Percentiles rank a stretch among this genome's conserved stretches.
phyloP scores from a whole-genome alignment of 768 basidiomycete species.

The Botryobasidium botryosum region DNA sequence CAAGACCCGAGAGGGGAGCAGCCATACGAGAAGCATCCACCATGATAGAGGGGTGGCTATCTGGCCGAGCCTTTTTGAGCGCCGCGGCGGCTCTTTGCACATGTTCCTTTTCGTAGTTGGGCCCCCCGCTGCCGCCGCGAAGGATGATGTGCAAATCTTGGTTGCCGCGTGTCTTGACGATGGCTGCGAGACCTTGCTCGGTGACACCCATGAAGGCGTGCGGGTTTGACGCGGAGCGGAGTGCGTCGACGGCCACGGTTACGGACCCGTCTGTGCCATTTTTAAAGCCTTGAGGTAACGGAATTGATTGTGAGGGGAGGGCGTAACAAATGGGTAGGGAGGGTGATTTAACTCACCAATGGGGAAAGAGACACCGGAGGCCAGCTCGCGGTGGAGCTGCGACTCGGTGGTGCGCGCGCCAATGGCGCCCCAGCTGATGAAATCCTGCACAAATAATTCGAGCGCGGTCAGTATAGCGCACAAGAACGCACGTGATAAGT shows the following conservation, averaged over 20 bases:
- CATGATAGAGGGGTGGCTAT: slow-evolving; percentile 55
- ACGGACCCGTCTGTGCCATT: slow-evolving; percentile 93
- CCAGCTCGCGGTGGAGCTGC: slow-evolving; percentile 92
- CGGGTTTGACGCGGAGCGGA: slow-evolving; percentile 79
- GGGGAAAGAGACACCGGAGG: slow-evolving; percentile 91
- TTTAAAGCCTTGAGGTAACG: slow-evolving; percentile 57
- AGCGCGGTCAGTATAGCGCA: background rate
- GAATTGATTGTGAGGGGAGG: background rate
- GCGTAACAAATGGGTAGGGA: background rate
- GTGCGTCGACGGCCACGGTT: slow-evolving; percentile 87
- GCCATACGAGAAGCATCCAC: slow-evolving; percentile 66
- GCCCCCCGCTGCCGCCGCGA: slow-evolving; percentile 79
- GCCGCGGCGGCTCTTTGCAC: slow-evolving; percentile 44
- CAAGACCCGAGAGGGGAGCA: background rate
- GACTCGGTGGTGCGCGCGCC: slow-evolving; percentile 96
- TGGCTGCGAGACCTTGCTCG: slow-evolving; percentile 55
- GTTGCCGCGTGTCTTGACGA: slow-evolving; percentile 76
- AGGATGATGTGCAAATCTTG: slow-evolving; percentile 90
- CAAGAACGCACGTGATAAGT: background rate
- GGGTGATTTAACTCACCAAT: slow-evolving; percentile 32
- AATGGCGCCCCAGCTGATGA: slow-evolving; percentile 88
- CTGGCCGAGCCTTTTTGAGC: slow-evolving; percentile 46
- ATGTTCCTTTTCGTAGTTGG: slow-evolving; percentile 67
- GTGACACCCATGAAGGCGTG: slow-evolving; percentile 84
- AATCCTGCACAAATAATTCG: slow-evolving; percentile 14